A percentile compares a stretch with the other conserved stretches of the same genome.
Evolutionary conservation across 2,329 filamentous ascomycete genomes (phyloP).

Genomic region (Dactylellina parvicollis): DNA sequence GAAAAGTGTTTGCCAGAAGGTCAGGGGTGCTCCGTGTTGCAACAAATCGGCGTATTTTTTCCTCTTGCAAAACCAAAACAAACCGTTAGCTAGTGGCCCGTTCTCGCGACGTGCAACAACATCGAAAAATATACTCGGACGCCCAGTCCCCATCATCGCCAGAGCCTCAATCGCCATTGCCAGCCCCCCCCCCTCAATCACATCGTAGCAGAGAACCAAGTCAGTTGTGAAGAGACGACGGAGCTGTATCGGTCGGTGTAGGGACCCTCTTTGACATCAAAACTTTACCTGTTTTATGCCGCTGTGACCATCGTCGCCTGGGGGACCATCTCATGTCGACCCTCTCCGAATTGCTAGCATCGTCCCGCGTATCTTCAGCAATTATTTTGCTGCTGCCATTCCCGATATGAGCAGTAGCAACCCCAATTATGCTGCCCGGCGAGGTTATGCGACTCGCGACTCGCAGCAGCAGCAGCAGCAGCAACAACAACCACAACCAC

Average conservation of each 20-base stretch:
- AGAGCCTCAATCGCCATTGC: not conserved
- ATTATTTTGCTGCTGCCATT: conserved; percentile 26
- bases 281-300: conserved; percentile 33
- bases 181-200: not conserved
- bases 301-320: conserved; percentile 28
- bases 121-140: conserved; percentile 37
- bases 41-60: not conserved
- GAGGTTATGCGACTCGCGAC: conserved; percentile 40
- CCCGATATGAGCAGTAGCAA: conserved; percentile 41
- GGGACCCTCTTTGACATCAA: no score
- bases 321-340: conserved; percentile 38
- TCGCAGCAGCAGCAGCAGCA: conserved; percentile 2
- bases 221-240: not conserved
- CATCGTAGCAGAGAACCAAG: not conserved
- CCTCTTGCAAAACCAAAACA: conserved; percentile 43
- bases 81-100: conserved; percentile 41
- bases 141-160: not conserved
- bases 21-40: not conserved
- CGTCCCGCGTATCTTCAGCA: not conserved
- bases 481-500: not conserved
- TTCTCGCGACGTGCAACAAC: conserved; percentile 46
- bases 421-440: conserved; percentile 40
- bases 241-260: conserved; percentile 2
- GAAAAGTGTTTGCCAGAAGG: conserved; percentile 12
- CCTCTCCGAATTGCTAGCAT: conserved; percentile 13